phyloP scores from a whole-genome alignment of 495 filamentous ascomycete genomes.

The Penicillium egyptiacum region DNA sequence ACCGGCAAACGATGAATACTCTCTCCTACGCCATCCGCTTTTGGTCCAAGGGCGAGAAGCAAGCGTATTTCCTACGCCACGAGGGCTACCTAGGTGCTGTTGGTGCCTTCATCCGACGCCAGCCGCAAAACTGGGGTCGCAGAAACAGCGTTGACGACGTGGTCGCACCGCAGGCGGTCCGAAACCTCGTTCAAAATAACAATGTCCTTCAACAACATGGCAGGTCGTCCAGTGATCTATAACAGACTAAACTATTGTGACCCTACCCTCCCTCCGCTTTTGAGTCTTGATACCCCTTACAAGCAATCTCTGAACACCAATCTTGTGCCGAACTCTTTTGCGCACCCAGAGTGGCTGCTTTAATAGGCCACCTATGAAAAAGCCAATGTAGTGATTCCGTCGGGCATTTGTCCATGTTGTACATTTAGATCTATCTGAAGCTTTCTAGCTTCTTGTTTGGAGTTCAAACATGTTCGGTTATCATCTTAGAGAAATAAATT shows the following conservation, averaged over 20 bases:
- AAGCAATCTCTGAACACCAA: conserved; percentile 5
- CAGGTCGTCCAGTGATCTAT: conserved; percentile 19
- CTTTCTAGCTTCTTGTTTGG: not conserved
- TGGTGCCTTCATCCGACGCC: conserved; percentile 87
- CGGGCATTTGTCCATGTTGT: not conserved
- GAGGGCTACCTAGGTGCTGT: conserved; percentile 97
- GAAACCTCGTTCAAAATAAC: conserved; percentile 25
- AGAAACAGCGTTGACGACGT: conserved; percentile 66
- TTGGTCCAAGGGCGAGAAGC: conserved; percentile 91
- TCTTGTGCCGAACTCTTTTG: not conserved
- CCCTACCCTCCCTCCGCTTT: conserved; percentile 1
- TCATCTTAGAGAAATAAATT: not conserved
- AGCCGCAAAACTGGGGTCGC: conserved; percentile 89
- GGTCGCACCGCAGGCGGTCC: conserved; percentile 33
- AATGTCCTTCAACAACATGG: conserved; percentile 20
- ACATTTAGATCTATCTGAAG: conserved; percentile 1
- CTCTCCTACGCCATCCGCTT: conserved; percentile 94
- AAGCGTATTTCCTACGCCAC: conserved; percentile 93
- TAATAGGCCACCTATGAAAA: not conserved
- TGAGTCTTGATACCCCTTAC: conserved; percentile 13
- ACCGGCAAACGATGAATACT: conserved; percentile 96
- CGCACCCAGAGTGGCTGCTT: not conserved
- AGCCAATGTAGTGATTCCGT: not conserved
- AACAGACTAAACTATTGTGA: not conserved
- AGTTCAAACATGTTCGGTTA: not conserved